phyloP scores from a whole-genome alignment of 768 basidiomycete species.

The Scleroderma bovista region DNA sequence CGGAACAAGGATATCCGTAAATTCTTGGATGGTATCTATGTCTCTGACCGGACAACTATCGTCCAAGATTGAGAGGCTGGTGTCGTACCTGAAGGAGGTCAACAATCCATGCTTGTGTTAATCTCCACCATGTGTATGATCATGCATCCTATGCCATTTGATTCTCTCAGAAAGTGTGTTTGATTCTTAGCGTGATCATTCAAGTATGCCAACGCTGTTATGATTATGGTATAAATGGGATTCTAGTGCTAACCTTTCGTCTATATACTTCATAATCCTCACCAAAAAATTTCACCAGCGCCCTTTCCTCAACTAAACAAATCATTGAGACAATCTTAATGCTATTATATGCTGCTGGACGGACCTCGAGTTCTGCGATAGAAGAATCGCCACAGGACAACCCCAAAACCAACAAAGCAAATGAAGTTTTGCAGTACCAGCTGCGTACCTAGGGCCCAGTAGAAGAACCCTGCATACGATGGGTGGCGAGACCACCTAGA shows the following conservation, averaged over 20 bases:
- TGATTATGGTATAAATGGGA: constrained; percentile 73
- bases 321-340: constrained; percentile 3
- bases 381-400: constrained; percentile 86
- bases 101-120: constrained; percentile 17
- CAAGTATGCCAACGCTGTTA: not conserved
- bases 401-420: constrained; percentile 57
- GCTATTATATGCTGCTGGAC: constrained; percentile 20
- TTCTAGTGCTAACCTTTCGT: constrained; percentile 72
- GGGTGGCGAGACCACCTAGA: constrained; percentile 72
- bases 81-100: constrained; percentile 5
- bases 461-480: constrained; percentile 95
- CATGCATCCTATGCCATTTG: constrained; percentile 16
- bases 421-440: constrained; percentile 84
- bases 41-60: constrained; percentile 71
- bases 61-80: constrained; percentile 35
- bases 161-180: constrained; percentile 2
- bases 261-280: constrained; percentile 78
- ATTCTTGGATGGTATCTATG: constrained; percentile 93
- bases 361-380: constrained; percentile 69
- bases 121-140: constrained; percentile 24
- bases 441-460: constrained; percentile 96
- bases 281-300: constrained; percentile 85
- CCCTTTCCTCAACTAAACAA: constrained; percentile 69
- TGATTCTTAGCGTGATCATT: not conserved
- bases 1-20: constrained; percentile 99